phyloP scores from a whole-genome alignment of 2,329 filamentous ascomycete genomes.

The Helotiales sp. region DNA sequence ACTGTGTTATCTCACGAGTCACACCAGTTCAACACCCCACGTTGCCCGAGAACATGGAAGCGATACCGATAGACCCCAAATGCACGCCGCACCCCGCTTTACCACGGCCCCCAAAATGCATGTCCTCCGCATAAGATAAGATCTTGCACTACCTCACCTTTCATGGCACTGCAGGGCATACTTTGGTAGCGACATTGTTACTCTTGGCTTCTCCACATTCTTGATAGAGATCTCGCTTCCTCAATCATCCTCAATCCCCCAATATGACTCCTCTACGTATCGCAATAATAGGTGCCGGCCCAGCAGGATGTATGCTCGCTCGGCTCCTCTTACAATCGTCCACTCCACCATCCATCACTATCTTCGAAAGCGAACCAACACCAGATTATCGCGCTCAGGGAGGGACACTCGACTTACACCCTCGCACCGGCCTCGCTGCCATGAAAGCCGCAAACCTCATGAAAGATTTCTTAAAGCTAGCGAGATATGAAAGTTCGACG shows the following conservation, averaged over 20 bases:
- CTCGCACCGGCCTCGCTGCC: conserved; percentile 44
- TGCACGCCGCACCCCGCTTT: too few relatives aligned
- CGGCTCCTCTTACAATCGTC: conserved; percentile 13
- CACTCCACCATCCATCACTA: conserved; percentile 6
- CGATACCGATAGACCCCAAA: too few relatives aligned
- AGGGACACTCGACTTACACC: conserved; percentile 52
- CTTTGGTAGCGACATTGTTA: too few relatives aligned
- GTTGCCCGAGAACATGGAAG: too few relatives aligned
- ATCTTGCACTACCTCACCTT: too few relatives aligned
- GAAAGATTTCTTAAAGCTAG: conserved; percentile 41
- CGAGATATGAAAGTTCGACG: conserved; percentile 27
- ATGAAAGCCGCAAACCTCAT: conserved; percentile 46
- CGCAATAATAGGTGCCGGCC: conserved; percentile 26
- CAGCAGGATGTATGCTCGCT: conserved; percentile 20
- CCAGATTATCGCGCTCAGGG: conserved; percentile 21
- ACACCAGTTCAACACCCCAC: too few relatives aligned
- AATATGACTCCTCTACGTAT: conserved; percentile 8
- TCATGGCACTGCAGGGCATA: too few relatives aligned
- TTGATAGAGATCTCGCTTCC: background rate
- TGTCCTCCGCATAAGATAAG: too few relatives aligned
- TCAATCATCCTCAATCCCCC: background rate
- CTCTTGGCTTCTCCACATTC: background rate
- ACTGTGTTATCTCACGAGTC: too few relatives aligned
- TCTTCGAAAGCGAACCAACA: conserved; percentile 21
- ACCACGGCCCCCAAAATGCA: too few relatives aligned